Conservation (phyloP, 225 moss, liverwort and hornwort genomes). For the Pleurozium schreberi region DNA sequence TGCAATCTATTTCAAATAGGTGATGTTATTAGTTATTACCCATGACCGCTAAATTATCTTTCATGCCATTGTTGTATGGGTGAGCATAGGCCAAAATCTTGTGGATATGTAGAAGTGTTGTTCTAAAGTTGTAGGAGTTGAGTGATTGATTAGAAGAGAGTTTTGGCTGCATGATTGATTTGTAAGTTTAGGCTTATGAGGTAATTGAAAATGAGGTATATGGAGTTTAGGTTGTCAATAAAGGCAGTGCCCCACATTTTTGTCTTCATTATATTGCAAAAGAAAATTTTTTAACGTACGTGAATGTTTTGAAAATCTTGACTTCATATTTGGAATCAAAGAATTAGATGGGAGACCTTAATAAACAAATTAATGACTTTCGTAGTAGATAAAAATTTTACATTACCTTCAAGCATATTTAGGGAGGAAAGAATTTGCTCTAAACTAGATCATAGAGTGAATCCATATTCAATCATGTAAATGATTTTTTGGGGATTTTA, state of each 20-base stretch:
- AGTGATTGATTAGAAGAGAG: rapidly evolving
- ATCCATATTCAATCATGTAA: background rate
- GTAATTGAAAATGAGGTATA: background rate
- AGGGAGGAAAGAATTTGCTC: rapidly evolving
- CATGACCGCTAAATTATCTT: rapidly evolving
- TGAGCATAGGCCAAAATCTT: background rate
- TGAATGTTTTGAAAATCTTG: rapidly evolving
- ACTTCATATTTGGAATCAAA: background rate
- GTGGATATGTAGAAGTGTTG: background rate
- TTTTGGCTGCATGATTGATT: background rate
- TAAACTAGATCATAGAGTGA: too few relatives aligned
- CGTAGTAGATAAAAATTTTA: too few relatives aligned
- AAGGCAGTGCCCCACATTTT: background rate
- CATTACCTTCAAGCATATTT: background rate
- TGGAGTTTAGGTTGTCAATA: rapidly evolving
- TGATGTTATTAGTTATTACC: background rate
- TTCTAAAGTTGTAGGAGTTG: background rate
- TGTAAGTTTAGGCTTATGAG: background rate
- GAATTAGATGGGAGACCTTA: rapidly evolving
- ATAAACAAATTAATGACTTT: background rate
- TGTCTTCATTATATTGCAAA: background rate
- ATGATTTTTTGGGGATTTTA: background rate
- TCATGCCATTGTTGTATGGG: background rate
- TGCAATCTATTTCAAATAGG: background rate
- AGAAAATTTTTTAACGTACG: background rate